Evolutionary conservation across 352 stramenopile genomes (phyloP), one percentile per base, ranked within the genome.

Genomic region (Phytophthora rubi): DNA sequence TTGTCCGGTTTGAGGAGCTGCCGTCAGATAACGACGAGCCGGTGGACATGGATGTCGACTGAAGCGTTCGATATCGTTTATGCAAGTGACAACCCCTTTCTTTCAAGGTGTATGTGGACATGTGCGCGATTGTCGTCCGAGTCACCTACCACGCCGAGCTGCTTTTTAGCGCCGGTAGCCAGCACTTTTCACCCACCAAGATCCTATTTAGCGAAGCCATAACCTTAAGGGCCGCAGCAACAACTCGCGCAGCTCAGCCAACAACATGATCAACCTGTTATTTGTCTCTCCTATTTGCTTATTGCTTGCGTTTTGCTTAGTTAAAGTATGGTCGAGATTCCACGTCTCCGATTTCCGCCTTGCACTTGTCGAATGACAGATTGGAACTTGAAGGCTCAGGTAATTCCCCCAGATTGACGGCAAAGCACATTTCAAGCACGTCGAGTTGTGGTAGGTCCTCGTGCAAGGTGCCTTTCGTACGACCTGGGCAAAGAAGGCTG

Each of bases 1-100:
- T 82, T 51, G 78, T 92, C 33, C 82, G 86, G 7, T 93, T 93
- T 23, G 86, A 93, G 71, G 86, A 93, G 55, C 76, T 93, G 28
- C 52, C 78, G 4, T 77, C 85, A 15, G 84, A 94, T 39, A 85
- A 89, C 6, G 73, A 87, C 26, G 83, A 86, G 49, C 77, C 82
- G 1, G 88, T 93, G 74, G 86, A 94, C 42, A 92, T 93, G 86
- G 86, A 94, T 32, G 69, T 94, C 26, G 86, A 94, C 62, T 92
- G 71, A 84, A 75, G 30, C 6, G 23, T 2, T 42, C 26, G n/a
- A 7, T 10, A 16, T 39, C 28, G 35, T 26, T 2, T 28, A 33
- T 54, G 30, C 21, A 72, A 59, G 21, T 37, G 44, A 10, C 61
- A 18, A 18, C 13, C 4, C 12, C 35, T 44, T 13, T 6, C 35